Base-by-base conservation (phyloP, 768 basidiomycete genomes). In the Termitomyces sp. region DNA sequence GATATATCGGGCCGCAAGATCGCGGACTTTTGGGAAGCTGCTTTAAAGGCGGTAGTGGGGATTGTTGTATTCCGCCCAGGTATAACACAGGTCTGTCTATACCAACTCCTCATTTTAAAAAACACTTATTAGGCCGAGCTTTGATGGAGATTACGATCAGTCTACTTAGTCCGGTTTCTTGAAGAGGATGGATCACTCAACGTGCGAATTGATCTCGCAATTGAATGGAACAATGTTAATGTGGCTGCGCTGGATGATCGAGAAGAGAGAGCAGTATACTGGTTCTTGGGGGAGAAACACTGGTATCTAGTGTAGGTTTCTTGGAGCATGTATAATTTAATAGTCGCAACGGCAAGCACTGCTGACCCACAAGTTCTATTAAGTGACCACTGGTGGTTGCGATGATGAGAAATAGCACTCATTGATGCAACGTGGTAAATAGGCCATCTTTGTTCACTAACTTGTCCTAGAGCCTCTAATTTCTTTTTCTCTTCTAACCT, bases 61-160 rank as follows among this genome's bases (percentile, higher is more conserved):
- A 71, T 84, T 28, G 68, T 93, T 41, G 71, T 88, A 43, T 84
- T 88, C 61, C 80, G 85, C 61, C 91, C 91, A 26, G 91, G 91
- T 3, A 82, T 91, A 55, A 78, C 84, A 35, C 85, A 90, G 79
- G 91, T 88, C 64, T 63, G 82, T 69, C 35, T 36, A 20, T n/a
- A 28, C 28, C 13, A 33, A 26, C 35, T 50, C 50, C 26, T 58
- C 26, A 26, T 38, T 58, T 61, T 20, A 18, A 36, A 57, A 48
- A 36, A 56, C 32, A 58, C n/a, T 59, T 52, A 16, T 26, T 61
- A 92, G 90, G 75, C 75, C 13, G 88, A 92, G 67, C 73, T 93
- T 56, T 78, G 82, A 54, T 90, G 88, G 88, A 77, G 88, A 50
- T 74, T 93, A 58, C 77, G 85, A 61, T 74, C 81, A 16, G 83